These are phyloP conservation scores for Wallemia mellicola DNA, from an alignment of 1,284 basidiomycete genomes.

Conservation along the genomic window DNA sequence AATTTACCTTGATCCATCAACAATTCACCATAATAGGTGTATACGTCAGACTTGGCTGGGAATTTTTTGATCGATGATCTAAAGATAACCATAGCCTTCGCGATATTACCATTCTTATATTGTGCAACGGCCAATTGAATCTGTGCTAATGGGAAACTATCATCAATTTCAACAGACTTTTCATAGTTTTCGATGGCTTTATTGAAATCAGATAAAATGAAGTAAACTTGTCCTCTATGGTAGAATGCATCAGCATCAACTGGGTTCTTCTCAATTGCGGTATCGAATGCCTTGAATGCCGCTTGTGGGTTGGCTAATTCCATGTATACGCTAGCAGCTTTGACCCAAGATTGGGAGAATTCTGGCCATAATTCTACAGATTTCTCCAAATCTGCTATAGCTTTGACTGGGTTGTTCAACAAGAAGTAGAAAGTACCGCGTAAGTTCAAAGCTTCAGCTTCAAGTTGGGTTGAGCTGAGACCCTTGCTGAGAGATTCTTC, in stretches of 20 bases:
- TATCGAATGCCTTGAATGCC: slow-evolving; percentile 72
- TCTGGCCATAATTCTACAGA: slow-evolving; percentile 41
- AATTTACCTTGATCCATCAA: slow-evolving; percentile 74
- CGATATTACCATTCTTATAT: slow-evolving; percentile 61
- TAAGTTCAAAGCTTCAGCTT: slow-evolving; percentile 71
- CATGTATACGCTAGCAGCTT: slow-evolving; percentile 93
- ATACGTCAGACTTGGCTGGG: slow-evolving; percentile 52
- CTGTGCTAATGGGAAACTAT: slow-evolving; percentile 68
- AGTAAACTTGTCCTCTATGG: slow-evolving; percentile 95
- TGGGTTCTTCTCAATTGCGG: slow-evolving; percentile 52
- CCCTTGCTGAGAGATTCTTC: slow-evolving; percentile 28
- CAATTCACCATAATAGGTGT: slow-evolving; percentile 86
- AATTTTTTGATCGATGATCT: slow-evolving; percentile 46
- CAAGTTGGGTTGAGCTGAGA: slow-evolving; percentile 31
- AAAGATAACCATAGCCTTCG: slow-evolving; percentile 67
- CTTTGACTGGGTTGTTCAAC: slow-evolving; percentile 51
- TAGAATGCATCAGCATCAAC: slow-evolving; percentile 92
- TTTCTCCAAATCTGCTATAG: slow-evolving; percentile 54
- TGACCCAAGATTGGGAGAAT: slow-evolving; percentile 75
- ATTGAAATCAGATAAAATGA: slow-evolving; percentile 73
- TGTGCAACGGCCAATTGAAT: slow-evolving; percentile 91
- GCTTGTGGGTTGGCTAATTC: slow-evolving; percentile 53
- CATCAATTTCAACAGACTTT: slow-evolving; percentile 55
- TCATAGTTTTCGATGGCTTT: slow-evolving; percentile 70
- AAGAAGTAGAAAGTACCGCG: slow-evolving; percentile 93